Evolutionary conservation across 202 grass and related monocot species (phyloP), one percentile per base, ranked within the genome.

Genomic region (Schoenoplectus tabernaemontani): DNA sequence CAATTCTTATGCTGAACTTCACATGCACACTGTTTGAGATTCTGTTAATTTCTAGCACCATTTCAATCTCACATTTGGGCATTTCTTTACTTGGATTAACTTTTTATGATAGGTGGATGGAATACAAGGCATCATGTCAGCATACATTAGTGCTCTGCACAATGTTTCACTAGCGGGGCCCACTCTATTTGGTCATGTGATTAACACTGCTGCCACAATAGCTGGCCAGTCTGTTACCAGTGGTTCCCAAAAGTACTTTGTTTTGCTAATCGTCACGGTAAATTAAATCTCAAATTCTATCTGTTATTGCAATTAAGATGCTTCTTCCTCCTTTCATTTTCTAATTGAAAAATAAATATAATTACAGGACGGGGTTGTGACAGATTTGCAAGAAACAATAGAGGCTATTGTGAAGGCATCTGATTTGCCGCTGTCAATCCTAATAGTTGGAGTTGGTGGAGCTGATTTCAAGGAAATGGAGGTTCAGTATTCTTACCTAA

Each of bases 401-500:
- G 93, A 97, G 79, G 87, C 85, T 57, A 83, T 93, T 73, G 90
- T 97, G 79, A 91, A 88, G 71, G 93, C 89, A 79, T 97, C 93
- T n/a, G 93, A 93, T 90, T 87, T 97, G 75, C 93, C 93, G 69
- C 80, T 93, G 81, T 97, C 93, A 17, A 91, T 97, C 23, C 48
- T 91, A 81, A 87, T 93, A 77, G 80, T 93, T 80, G 93, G 93
- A 83, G 93, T 97, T 85, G 93, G 93, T 82, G 93, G 88, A 54
- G 91, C 93, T 26, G 91, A 97, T 77, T 97, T 93, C 85, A 97
- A 97, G 59, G 89, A 97, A 90, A 97, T 97, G 93, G 93, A 97
- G 93, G 93, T 93, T 82, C 76, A 78, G 61, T 76, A 64, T 50
- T 23, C 38, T 4, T 28, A 80, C 39, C 59, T 72, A 32, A 6